Evolutionary conservation across 106 monocot species (phyloP).

Genomic region (Allium fistulosum): DNA sequence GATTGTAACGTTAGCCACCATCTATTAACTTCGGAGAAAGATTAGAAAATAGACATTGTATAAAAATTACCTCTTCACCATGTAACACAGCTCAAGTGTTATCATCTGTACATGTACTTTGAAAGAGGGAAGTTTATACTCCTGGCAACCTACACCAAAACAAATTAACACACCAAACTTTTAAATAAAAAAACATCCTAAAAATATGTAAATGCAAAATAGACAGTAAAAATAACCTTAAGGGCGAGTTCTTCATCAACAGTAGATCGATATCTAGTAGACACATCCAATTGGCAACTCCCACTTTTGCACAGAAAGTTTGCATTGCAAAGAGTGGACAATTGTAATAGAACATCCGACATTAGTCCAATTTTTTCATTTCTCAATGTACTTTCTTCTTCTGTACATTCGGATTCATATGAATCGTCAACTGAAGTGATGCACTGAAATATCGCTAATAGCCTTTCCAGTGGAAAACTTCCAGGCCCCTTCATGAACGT

Average conservation of each 20-base stretch:
- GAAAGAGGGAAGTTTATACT: slow-evolving; percentile 80
- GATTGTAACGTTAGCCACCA: no score
- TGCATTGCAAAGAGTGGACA: slow-evolving; percentile 88
- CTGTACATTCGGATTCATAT: slow-evolving; percentile 15
- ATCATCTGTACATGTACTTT: slow-evolving; percentile 80
- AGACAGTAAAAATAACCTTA: slow-evolving; percentile 33
- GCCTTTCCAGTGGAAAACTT: slow-evolving; percentile 84
- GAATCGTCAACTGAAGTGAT: slow-evolving; percentile 67
- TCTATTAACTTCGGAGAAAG: no score
- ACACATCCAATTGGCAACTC: slow-evolving; percentile 82
- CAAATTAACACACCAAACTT: slow-evolving; percentile 3
- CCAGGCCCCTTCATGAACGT: slow-evolving; percentile 86
- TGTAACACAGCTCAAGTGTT: neutral
- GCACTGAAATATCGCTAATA: slow-evolving; percentile 91
- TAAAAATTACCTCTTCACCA: no score
- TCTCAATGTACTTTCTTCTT: slow-evolving; percentile 10
- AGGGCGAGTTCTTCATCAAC: slow-evolving; percentile 79
- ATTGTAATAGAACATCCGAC: slow-evolving; percentile 80
- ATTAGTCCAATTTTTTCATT: slow-evolving; percentile 37
- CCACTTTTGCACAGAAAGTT: slow-evolving; percentile 68
- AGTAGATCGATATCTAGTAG: slow-evolving; percentile 65
- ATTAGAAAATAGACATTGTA: no score
- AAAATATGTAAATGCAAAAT: neutral
- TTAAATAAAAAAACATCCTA: slow-evolving; percentile 2
- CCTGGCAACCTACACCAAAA: slow-evolving; percentile 59